Conservation (phyloP, 78 protist species). For the Cyanophora paradoxa region DNA sequence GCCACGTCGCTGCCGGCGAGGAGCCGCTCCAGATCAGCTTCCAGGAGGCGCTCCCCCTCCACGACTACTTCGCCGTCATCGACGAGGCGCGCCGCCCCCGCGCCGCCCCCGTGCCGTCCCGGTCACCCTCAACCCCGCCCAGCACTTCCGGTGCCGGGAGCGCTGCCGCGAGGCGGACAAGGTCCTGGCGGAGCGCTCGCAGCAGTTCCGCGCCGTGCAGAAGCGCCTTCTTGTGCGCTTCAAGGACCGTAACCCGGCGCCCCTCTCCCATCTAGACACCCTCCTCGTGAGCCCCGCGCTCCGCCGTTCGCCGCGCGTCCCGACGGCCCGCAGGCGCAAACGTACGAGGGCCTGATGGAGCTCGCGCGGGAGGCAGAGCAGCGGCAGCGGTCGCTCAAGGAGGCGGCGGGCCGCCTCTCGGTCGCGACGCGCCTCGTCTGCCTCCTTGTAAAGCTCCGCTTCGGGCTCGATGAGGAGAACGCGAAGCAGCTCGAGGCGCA, state of each 20-base stretch:
- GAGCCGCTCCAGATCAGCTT: not conserved
- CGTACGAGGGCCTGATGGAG: slow-evolving; percentile 12
- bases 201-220: slow-evolving; percentile 42
- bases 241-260: slow-evolving; percentile 51
- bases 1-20: not conserved
- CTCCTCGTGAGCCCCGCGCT: slow-evolving; percentile 14
- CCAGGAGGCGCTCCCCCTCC: slow-evolving; percentile 9
- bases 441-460: slow-evolving; percentile 15
- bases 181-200: not conserved
- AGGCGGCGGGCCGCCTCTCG: not conserved
- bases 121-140: no score
- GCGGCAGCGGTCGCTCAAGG: not conserved
- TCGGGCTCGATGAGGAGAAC: not conserved
- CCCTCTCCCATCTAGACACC: slow-evolving; percentile 12
- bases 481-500: not conserved
- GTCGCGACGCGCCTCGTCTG: slow-evolving; percentile 16
- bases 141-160: no score
- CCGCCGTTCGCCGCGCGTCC: not conserved
- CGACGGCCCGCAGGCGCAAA: not conserved
- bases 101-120: not conserved
- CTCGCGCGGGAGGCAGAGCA: not conserved
- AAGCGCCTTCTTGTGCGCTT: slow-evolving; percentile 47
- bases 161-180: no score
- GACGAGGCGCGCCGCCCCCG: slow-evolving; percentile 14
- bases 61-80: slow-evolving; percentile 14